phyloP scores from a whole-genome alignment of 73 alveolate species.

The Paramecium sonneborni region DNA sequence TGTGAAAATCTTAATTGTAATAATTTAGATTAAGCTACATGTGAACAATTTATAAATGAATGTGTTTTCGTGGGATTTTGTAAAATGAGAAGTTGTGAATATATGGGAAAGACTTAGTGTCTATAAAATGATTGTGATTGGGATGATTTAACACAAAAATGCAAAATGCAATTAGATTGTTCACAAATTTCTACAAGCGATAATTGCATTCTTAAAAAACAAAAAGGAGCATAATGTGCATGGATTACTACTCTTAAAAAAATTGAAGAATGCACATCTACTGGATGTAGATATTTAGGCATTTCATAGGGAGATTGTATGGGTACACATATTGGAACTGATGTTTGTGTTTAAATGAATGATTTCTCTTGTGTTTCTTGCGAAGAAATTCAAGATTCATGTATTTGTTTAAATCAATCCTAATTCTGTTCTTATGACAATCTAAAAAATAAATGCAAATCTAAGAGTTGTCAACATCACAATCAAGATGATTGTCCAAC shows the following conservation, averaged over 20 bases:
- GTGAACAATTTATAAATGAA: background rate
- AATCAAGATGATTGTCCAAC: background rate
- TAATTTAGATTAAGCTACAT: background rate
- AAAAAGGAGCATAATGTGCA: background rate
- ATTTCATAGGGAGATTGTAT: background rate
- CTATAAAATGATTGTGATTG: slow-evolving; percentile 16
- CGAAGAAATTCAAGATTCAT: slow-evolving; percentile 34
- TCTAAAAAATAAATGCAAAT: background rate
- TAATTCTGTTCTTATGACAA: background rate
- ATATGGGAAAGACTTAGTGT: background rate
- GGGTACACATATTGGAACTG: slow-evolving; percentile 12
- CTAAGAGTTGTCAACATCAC: background rate
- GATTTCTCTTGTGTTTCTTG: slow-evolving; percentile 45
- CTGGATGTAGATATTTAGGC: slow-evolving; percentile 32
- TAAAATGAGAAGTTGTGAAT: background rate
- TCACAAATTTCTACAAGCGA: background rate
- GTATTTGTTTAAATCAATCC: background rate
- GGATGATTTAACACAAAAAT: background rate
- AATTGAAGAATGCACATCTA: background rate
- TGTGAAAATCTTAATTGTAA: background rate
- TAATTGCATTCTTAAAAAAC: background rate
- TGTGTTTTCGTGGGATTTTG: slow-evolving; percentile 11
- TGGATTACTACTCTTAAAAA: background rate
- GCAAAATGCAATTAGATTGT: background rate
- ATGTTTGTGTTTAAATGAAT: background rate